These are phyloP conservation scores for Karstenula rhodostoma DNA, from an alignment of 2,329 filamentous ascomycete species.

Conservation along the genomic window DNA sequence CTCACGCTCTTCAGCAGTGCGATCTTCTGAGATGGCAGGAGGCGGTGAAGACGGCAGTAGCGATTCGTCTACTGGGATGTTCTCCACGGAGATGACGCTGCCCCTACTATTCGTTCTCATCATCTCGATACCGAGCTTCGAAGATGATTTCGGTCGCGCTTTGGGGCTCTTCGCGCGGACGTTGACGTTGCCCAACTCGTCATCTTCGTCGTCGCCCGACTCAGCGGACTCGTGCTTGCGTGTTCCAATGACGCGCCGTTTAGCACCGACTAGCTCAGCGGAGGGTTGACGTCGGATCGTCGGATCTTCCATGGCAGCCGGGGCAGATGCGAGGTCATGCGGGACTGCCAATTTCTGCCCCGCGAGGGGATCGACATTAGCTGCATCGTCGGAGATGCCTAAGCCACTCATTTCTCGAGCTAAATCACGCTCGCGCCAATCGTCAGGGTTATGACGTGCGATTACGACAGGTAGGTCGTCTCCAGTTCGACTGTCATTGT, in stretches of 20 bases:
- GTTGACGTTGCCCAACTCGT: constrained; percentile 75
- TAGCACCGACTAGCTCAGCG: constrained; percentile 76
- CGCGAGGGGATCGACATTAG: constrained; percentile 45
- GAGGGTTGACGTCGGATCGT: constrained; percentile 70
- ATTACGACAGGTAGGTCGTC: constrained; percentile 82
- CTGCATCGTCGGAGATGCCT: constrained; percentile 75
- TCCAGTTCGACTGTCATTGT: constrained; percentile 75
- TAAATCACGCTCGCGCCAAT: constrained; percentile 73
- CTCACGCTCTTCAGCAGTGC: constrained; percentile 43
- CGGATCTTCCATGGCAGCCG: constrained; percentile 64
- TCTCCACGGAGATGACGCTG: constrained; percentile 66
- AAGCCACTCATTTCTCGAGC: constrained; percentile 67
- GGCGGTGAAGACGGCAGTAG: constrained; percentile 48
- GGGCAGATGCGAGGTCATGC: constrained; percentile 58
- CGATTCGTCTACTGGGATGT: constrained; percentile 47
- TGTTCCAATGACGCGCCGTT: constrained; percentile 78
- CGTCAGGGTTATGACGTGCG: constrained; percentile 74
- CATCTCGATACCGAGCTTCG: constrained; percentile 95
- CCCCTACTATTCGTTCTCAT: constrained; percentile 96
- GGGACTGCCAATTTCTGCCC: constrained; percentile 44
- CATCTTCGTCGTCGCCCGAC: constrained; percentile 93
- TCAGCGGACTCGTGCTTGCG: constrained; percentile 78
- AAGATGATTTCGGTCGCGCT: constrained; percentile 59
- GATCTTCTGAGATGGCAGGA: constrained; percentile 53
- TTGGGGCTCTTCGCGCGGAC: constrained; percentile 61